Percentiles rank a stretch among this genome's conserved stretches.
phyloP scores from a whole-genome alignment of 305 asterid genomes.

The Fraxinus xanthoxyloides region DNA sequence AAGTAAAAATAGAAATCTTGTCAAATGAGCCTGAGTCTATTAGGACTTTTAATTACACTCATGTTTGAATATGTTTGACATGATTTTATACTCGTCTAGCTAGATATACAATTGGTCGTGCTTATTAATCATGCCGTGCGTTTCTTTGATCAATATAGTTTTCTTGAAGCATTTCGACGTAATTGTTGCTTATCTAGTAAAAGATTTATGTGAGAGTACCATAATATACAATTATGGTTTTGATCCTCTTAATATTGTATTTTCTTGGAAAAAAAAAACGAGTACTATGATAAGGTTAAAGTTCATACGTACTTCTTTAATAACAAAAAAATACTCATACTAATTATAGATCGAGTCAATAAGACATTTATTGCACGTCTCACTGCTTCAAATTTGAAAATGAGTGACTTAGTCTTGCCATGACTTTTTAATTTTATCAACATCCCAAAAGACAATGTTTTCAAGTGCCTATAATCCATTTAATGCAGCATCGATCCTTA shows the following conservation, averaged over 20 bases:
- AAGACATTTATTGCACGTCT: not conserved
- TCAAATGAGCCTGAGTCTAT: not conserved
- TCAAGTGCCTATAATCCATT: constrained; percentile 16
- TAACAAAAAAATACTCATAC: not conserved
- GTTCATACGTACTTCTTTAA: not conserved
- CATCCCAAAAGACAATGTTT: constrained; percentile 12
- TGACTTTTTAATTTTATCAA: not conserved
- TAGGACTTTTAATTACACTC: not conserved
- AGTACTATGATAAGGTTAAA: too few relatives aligned
- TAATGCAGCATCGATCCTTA: not conserved
- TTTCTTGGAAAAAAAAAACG: not conserved
- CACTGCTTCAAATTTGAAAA: not conserved
- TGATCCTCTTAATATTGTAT: not conserved
- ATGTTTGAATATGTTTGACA: not conserved
- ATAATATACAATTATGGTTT: not conserved
- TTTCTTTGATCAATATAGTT: not conserved
- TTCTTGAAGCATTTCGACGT: not conserved
- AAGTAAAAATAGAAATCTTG: not conserved
- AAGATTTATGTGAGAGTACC: not conserved
- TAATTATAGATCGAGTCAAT: not conserved
- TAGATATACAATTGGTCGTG: not conserved
- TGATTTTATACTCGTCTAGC: not conserved
- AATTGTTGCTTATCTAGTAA: not conserved
- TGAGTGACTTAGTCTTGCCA: not conserved
- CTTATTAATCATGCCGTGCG: not conserved